A percentile compares a stretch with the other conserved stretches of the same genome.
These are phyloP conservation scores for Pseudoscleropodium purum DNA, from an alignment of 225 moss, liverwort and hornwort species.

Conservation along the genomic window DNA sequence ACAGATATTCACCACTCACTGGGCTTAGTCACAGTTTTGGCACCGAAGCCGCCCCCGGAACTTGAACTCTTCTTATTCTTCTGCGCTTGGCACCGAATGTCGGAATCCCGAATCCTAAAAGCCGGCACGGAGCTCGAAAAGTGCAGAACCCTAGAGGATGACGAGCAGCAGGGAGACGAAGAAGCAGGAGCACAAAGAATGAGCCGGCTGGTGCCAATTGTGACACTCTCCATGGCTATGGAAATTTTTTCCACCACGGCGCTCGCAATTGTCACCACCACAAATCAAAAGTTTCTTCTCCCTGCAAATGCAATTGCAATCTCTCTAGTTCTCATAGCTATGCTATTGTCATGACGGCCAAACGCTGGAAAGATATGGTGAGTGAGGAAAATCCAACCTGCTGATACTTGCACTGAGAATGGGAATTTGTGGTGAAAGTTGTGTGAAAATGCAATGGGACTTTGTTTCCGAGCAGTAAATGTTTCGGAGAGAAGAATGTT, in stretches of 20 bases:
- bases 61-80: conserved; percentile 25
- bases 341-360: background rate
- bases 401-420: background rate
- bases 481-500: background rate
- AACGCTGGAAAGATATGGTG: background rate
- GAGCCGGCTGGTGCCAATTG: conserved; percentile 13
- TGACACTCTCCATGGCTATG: conserved; percentile 27
- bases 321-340: background rate
- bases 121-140: background rate
- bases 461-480: background rate
- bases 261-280: background rate
- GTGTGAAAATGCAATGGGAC: too few relatives aligned
- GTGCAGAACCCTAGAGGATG: background rate
- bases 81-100: conserved; percentile 26
- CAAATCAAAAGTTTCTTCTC: background rate
- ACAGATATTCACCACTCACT: conserved; percentile 15
- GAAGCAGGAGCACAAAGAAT: background rate
- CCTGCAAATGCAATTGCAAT: background rate
- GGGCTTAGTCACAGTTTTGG: conserved; percentile 51
- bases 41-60: conserved; percentile 66
- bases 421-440: background rate
- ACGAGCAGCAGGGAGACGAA: background rate
- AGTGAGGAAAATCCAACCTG: background rate
- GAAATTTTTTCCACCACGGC: background rate
- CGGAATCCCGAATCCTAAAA: background rate